These are phyloP conservation scores for Nakazawaea anatomiae DNA, from an alignment of 805 yeast genomes.

Conservation along the genomic window DNA sequence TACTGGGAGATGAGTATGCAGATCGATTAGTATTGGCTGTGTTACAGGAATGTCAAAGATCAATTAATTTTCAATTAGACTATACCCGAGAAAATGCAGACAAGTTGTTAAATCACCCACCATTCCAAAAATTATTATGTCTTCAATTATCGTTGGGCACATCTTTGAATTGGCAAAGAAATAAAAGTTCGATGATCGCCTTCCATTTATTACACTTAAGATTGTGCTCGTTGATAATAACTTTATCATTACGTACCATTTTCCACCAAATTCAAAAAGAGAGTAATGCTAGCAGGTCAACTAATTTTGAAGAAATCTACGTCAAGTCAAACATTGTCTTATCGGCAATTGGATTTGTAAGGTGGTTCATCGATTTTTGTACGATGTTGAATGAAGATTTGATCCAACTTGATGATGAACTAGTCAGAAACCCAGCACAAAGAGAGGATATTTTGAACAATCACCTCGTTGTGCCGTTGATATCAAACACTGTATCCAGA, in stretches of 20 bases:
- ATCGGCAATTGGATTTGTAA: conserved; percentile 66
- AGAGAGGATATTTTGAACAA: conserved; percentile 17
- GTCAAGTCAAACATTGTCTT: conserved; percentile 59
- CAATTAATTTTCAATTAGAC: conserved; percentile 67
- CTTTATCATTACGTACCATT: conserved; percentile 53
- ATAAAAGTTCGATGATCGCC: conserved; percentile 42
- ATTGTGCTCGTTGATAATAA: conserved; percentile 63
- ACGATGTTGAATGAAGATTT: conserved; percentile 71
- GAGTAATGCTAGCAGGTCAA: conserved; percentile 30
- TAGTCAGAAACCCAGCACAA: conserved; percentile 16
- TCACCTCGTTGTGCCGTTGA: conserved; percentile 47
- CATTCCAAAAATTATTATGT: conserved; percentile 66
- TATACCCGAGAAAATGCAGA: conserved; percentile 72
- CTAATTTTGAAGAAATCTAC: conserved; percentile 40
- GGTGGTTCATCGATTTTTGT: conserved; percentile 82
- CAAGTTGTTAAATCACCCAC: conserved; percentile 67
- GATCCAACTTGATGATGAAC: conserved; percentile 33
- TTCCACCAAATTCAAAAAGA: conserved; percentile 59
- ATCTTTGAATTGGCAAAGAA: conserved; percentile 29
- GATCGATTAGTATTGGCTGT: conserved; percentile 34
- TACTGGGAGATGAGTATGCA: conserved; percentile 19
- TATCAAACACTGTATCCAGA: conserved; percentile 66
- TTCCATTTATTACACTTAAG: conserved; percentile 64
- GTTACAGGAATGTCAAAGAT: conserved; percentile 64
- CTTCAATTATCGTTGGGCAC: conserved; percentile 65